phyloP scores from a whole-genome alignment of 1,284 basidiomycete genomes.

The Irpex sp. region DNA sequence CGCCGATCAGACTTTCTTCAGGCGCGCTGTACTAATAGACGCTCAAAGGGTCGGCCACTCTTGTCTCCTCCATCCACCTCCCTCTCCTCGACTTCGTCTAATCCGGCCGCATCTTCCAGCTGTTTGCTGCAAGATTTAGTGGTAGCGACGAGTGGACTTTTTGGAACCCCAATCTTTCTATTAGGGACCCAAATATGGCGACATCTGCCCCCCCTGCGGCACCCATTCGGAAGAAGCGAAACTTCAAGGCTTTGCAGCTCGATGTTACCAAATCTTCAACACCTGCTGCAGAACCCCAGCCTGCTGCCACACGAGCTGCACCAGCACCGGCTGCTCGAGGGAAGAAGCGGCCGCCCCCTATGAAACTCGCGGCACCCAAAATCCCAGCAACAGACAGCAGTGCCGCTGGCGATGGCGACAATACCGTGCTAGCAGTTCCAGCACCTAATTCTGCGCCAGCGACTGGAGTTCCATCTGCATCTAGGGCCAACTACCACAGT shows the following conservation, averaged over 20 bases:
- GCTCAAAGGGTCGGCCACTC: not conserved
- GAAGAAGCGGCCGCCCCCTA: conserved; percentile 62
- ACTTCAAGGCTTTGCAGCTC: conserved; percentile 74
- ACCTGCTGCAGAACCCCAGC: conserved; percentile 33
- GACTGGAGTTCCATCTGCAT: conserved; percentile 35
- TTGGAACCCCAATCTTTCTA: not conserved
- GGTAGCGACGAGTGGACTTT: too few relatives aligned
- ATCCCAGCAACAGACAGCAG: conserved; percentile 37
- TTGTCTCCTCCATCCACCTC: not conserved
- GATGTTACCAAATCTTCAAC: conserved; percentile 46
- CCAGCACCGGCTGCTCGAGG: conserved; percentile 30
- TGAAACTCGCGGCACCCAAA: conserved; percentile 48
- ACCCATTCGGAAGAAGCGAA: conserved; percentile 72
- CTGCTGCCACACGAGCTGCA: conserved; percentile 33
- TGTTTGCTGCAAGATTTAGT: not conserved
- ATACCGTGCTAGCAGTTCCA: conserved; percentile 34
- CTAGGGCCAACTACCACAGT: conserved; percentile 64
- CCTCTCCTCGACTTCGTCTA: not conserved
- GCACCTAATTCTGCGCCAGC: conserved; percentile 39
- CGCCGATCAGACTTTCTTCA: conserved; percentile 3
- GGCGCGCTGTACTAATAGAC: not conserved
- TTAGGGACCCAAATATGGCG: conserved; percentile 1
- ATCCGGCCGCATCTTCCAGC: not conserved
- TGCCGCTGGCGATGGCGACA: conserved; percentile 34
- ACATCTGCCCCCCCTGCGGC: conserved; percentile 18